These are phyloP conservation scores for Oligophagozyma castellii DNA, from an alignment of 1,139 yeast species.

Conservation along the genomic window DNA sequence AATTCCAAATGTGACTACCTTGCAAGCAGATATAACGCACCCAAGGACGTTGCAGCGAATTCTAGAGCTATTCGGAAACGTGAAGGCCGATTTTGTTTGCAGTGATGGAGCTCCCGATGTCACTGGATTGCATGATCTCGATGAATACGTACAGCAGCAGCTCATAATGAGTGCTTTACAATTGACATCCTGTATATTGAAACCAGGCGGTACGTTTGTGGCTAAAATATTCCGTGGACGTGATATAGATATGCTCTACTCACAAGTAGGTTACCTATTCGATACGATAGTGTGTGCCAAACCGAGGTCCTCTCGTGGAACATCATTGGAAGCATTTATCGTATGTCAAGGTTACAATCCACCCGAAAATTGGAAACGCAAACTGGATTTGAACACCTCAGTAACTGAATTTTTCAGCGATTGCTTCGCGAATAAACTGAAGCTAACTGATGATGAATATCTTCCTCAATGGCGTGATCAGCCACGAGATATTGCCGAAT, in stretches of 20 bases:
- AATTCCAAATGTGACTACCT: conserved; percentile 68
- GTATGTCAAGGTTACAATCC: conserved; percentile 86
- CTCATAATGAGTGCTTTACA: conserved; percentile 81
- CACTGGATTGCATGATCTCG: conserved; percentile 91
- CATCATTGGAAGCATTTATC: conserved; percentile 84
- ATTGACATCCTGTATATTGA: conserved; percentile 72
- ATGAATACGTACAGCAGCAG: conserved; percentile 94
- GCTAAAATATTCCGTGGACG: conserved; percentile 95
- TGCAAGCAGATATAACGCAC: conserved; percentile 95
- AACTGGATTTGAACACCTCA: conserved; percentile 40
- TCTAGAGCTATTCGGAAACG: conserved; percentile 72
- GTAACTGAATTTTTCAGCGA: conserved; percentile 75
- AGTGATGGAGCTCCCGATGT: conserved; percentile 99
- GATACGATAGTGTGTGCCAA: conserved; percentile 87
- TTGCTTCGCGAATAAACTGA: conserved; percentile 43
- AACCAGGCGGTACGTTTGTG: conserved; percentile 84
- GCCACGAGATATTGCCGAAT: conserved; percentile 67
- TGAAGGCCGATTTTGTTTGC: conserved; percentile 88
- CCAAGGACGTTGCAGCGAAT: conserved; percentile 73
- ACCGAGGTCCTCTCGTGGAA: conserved; percentile 88
- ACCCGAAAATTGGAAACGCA: conserved; percentile 69
- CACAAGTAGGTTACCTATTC: conserved; percentile 74
- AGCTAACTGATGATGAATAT: conserved; percentile 26
- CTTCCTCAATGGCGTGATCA: conserved; percentile 32
- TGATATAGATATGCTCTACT: conserved; percentile 81